Conservation (phyloP, 768 basidiomycete genomes). For the Xerocomus spinulosus region DNA sequence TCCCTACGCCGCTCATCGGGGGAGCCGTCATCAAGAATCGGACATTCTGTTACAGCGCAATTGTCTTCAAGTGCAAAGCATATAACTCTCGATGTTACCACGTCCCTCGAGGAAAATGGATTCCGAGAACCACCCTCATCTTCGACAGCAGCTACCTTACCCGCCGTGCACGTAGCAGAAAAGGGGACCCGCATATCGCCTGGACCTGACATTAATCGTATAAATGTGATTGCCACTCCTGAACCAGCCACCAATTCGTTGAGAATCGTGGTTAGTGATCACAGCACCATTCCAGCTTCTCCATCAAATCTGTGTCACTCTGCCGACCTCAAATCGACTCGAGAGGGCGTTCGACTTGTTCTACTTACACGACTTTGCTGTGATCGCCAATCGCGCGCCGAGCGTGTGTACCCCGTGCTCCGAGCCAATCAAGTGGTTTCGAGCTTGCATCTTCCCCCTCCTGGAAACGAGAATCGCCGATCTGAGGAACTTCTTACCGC, state of each 20-base stretch:
- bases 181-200: conserved; percentile 12
- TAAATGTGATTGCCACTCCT: conserved; percentile 7
- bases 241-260: conserved; percentile 12
- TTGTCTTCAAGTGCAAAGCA: conserved; percentile 6
- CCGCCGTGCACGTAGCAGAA: conserved; percentile 10
- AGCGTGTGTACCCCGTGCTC: conserved; percentile 61
- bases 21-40: conserved; percentile 5
- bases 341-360: conserved; percentile 60
- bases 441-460: conserved; percentile 25
- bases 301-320: conserved; percentile 13
- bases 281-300: conserved; percentile 14
- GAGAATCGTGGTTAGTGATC: conserved; percentile 29
- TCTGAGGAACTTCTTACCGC: conserved; percentile 45
- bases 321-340: conserved; percentile 36
- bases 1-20: conserved; percentile 5
- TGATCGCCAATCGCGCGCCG: conserved; percentile 58
- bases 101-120: conserved; percentile 6
- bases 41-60: conserved; percentile 2
- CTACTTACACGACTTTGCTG: conserved; percentile 56
- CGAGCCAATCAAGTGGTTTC: conserved; percentile 51
- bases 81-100: conserved; percentile 8
- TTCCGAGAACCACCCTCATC: conserved; percentile 5
- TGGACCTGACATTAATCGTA: conserved; percentile 6
- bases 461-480: conserved; percentile 39
- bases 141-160: conserved; percentile 11